Evolutionary conservation across 2,329 filamentous ascomycete genomes (phyloP).

Genomic region (Tolypocladium inflatum): DNA sequence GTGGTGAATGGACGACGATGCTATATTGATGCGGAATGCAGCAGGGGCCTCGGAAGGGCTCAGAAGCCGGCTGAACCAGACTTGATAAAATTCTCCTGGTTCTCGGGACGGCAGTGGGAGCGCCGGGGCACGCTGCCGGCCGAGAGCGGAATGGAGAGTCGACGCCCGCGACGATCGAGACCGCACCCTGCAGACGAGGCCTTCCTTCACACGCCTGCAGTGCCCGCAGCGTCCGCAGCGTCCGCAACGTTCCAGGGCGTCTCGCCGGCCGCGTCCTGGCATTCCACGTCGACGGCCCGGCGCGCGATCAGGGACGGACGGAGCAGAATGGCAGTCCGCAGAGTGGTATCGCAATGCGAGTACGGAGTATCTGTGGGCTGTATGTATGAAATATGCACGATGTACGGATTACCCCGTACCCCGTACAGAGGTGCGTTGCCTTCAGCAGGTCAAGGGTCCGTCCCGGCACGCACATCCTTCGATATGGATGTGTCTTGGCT

Average conservation of each 20-base stretch:
- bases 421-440: neutral
- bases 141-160: neutral
- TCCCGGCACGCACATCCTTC: neutral
- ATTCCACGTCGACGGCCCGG: neutral
- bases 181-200: neutral
- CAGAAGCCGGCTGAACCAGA: neutral
- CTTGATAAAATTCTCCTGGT: neutral
- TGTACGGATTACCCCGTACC: neutral
- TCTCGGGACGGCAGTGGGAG: neutral
- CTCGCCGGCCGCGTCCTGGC: neutral
- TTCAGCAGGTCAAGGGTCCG: conserved; percentile 11
- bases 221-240: neutral
- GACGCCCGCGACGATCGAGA: neutral
- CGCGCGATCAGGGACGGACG: neutral
- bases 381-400: neutral
- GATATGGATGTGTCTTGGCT: neutral
- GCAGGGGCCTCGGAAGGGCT: neutral
- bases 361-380: neutral
- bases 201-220: too few relatives aligned
- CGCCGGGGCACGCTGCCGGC: neutral
- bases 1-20: neutral
- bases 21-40: neutral
- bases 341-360: neutral
- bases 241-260: neutral
- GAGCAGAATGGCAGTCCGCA: neutral